Base-by-base conservation (phyloP, 139 green algal species). In the Mychonastes homosphaera region DNA sequence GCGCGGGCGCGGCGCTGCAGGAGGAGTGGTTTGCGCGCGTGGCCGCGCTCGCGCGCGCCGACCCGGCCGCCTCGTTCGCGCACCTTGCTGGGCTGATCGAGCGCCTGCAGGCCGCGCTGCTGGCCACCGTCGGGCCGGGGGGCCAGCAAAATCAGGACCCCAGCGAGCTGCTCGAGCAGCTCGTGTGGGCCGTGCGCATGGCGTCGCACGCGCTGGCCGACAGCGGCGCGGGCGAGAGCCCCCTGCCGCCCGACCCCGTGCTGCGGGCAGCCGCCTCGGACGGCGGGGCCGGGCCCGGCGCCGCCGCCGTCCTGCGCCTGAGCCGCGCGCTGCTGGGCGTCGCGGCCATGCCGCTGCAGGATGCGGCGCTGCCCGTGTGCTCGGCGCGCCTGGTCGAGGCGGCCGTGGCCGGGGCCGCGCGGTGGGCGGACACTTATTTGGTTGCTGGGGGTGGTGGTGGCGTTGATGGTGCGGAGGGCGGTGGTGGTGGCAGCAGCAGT, bases 371-470 rank as follows among this genome's bases (percentile, higher is more conserved):
- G 28, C 41, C 47, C 9, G 60, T 55, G 8, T 21, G 62, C 21
- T 92, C 86, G 58, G 74, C 81, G 15, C 81, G 85, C 56, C 61
- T 96, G 7, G 73, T 95, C 71, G 88, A 96, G 71, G 70, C 65
- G 0, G 47, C 64, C 0, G 53, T 79, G 3, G 85, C 71, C 73
- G 67, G 64, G 1, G 43, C 81, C 18, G 79, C 77, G 0, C 68
- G 89, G 6, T 95, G 85, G 88, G 69, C 72, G 0, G 84, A 89
- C 67, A 96, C 87, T 4, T 96, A 96, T 74, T 71, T 96, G 21
- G 69, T 92, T 18, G 67, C 79, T 0, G 38, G 38, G 38, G 13
- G 15, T 45, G 38, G 38, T 15, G 13, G 38, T 45, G 13, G 13
- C 13, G 38, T 13, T 13, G 13, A 45, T n/a, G 38, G 38, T 45